These are phyloP conservation scores for Cubamyces sp. DNA, from an alignment of 768 basidiomycete genomes.

Conservation along the genomic window DNA sequence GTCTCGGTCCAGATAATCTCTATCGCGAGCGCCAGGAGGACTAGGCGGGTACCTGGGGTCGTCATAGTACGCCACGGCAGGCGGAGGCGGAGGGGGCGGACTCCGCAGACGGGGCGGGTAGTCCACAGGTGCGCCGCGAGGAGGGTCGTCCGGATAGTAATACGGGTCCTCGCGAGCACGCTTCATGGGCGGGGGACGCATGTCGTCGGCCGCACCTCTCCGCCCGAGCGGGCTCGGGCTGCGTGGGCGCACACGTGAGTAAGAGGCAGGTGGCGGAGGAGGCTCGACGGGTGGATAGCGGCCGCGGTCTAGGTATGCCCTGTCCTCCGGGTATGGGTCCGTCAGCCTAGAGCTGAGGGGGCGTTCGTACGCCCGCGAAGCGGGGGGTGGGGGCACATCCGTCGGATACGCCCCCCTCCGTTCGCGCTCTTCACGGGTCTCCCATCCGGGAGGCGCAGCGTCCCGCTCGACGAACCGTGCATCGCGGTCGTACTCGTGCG, in stretches of 20 bases:
- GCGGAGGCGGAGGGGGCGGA: constrained; percentile 25
- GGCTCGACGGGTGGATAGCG: constrained; percentile 28
- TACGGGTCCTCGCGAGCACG: constrained; percentile 33
- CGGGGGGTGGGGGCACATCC: constrained; percentile 3
- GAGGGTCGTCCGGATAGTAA: constrained; percentile 22
- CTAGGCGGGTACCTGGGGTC: constrained; percentile 24
- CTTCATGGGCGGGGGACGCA: constrained; percentile 34
- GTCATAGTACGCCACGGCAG: constrained; percentile 26
- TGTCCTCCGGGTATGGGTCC: constrained; percentile 30
- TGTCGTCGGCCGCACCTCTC: constrained; percentile 26
- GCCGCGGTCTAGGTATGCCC: constrained; percentile 24
- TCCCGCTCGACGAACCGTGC: constrained; percentile 29
- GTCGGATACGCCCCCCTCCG: constrained; percentile 28
- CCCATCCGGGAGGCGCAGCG: constrained; percentile 27
- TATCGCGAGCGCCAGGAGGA: constrained; percentile 20
- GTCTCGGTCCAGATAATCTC: constrained; percentile 25
- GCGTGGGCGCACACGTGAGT: constrained; percentile 33
- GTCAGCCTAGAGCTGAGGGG: constrained; percentile 33
- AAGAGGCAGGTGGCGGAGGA: constrained; percentile 7
- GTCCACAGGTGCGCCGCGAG: constrained; percentile 2
- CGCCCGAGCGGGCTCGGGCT: constrained; percentile 33
- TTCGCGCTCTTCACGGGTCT: constrained; percentile 38
- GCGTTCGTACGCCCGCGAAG: constrained; percentile 31
- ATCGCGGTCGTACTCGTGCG: constrained; percentile 28
- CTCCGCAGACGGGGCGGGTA: constrained; percentile 26